phyloP scores from a whole-genome alignment of 768 basidiomycete species.

The Agaricus bisporus region DNA sequence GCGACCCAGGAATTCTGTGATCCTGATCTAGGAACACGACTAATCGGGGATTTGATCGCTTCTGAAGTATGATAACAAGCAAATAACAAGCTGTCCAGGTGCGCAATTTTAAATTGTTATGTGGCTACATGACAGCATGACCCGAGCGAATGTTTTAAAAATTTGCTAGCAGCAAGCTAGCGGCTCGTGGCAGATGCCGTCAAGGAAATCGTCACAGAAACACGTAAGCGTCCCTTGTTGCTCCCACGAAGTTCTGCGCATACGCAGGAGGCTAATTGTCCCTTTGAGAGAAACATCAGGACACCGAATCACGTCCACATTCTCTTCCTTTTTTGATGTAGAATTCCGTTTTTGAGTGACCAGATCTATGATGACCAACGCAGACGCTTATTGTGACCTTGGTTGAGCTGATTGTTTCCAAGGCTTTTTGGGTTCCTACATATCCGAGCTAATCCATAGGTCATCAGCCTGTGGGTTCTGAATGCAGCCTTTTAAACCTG shows the following conservation, averaged over 20 bases:
- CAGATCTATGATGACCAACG: too few species aligned
- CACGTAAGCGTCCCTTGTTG: constrained; percentile 49
- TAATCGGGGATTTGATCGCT: too few species aligned
- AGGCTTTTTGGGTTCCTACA: constrained; percentile 39
- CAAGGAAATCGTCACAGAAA: constrained; percentile 34
- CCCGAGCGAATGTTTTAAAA: constrained; percentile 28
- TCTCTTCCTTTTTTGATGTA: too few species aligned
- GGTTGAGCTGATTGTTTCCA: too few species aligned
- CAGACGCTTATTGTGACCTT: too few species aligned
- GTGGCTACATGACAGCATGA: constrained; percentile 54
- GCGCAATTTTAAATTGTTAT: constrained; percentile 17
- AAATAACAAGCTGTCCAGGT: constrained; percentile 30
- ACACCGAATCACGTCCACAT: too few species aligned
- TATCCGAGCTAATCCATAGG: constrained; percentile 14
- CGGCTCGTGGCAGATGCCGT: constrained; percentile 59
- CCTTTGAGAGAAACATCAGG: too few species aligned
- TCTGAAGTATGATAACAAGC: constrained; percentile 45
- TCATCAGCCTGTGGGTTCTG: constrained; percentile 46
- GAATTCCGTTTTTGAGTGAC: too few species aligned
- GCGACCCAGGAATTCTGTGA: too few species aligned
- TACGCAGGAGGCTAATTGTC: too few species aligned
- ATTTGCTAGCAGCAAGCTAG: constrained; percentile 46
- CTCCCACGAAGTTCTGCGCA: constrained; percentile 25
- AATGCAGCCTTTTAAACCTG: constrained; percentile 12
- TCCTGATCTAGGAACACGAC: too few species aligned